Evolutionary conservation across 257 asterid genomes (phyloP), one percentile per base, ranked within the genome.

Genomic region (Nicotiana attenuata): DNA sequence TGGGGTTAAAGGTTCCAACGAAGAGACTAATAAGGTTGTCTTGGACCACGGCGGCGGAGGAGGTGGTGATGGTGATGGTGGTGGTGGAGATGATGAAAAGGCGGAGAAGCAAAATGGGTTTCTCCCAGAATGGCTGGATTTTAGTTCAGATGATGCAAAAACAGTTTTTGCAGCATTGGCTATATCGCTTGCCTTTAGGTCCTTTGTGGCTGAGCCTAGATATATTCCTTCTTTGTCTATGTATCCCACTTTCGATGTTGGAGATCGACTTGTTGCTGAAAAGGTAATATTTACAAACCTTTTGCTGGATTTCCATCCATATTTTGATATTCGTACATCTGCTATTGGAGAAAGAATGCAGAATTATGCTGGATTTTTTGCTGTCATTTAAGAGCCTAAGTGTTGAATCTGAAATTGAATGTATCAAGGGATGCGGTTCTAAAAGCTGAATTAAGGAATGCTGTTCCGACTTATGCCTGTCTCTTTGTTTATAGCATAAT

Each of bases 171-270:
- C 90, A 26, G 97, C 97, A 50, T 82, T 95, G 85, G 97, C 91
- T 7, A 77, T 95, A 56, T 95, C 99, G 24, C 86, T 95, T 76
- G 97, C 97, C 28, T 95, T 95, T 78, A 87, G 99, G 85, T 85
- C 95, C 38, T 95, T 93, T 84, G 90, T 95, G 73, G 98, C 99
- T 80, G 99, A 95, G 95, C 99, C 99, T 16, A 89, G 99, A 89
- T 95, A 50, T 71, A 95, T 95, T 85, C 99, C 99, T 83, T 95
- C 99, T 3, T 56, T 95, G 88, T 95, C 99, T 52, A 95, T 95
- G 99, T 95, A 85, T 87, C 98, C 99, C 17, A 95, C 98, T 15
- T 95, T 95, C 88, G 98, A 95, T 81, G 95, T 93, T 85, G 99
- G 98, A 55, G 99, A 95, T 80, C 85, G 98, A 83, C 80, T 95